Base-by-base conservation (phyloP, 2,329 filamentous ascomycete genomes). In the Aspergillus thermomutatus region DNA sequence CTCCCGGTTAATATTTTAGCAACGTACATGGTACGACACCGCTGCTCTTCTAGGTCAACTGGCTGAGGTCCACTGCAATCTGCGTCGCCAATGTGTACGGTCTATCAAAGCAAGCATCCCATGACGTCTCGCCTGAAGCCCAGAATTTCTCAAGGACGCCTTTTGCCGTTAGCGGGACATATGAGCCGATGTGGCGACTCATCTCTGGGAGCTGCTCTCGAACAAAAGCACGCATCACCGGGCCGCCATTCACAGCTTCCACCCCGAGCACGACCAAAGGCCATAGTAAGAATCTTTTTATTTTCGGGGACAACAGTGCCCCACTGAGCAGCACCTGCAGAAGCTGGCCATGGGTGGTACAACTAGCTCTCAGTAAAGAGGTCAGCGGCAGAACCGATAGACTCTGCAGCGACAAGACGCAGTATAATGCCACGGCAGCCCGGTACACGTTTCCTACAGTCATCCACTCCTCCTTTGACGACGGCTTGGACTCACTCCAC, bases 21-120 rank as follows among this genome's bases (percentile, higher is more conserved):
- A 17, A 19, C n/a, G n/a, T 19, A 41, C 37, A 31, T 31, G 28
- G 28, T 31, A 31, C 37, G 7, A 19, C 37, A 1, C 14, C 14
- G 37, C 9, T 41, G 37, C 37, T 9, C 37, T 19, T 9, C n/a
- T 19, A 19, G 37, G 14, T 6, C 37, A 41, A 41, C 17, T 8
- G 37, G 23, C 51, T 54, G 8, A 54, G 31, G 31, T 60, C 60
- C 10, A 60, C 52, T 19, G 57, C 55, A 9, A 41, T 19, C 52
- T 69, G 54, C 58, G 23, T 63, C 37, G 17, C 56, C 50, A 74
- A 69, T 2, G 62, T 62, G 49, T 73, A 73, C 26, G 69, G 67
- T 47, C 57, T 61, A 48, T 75, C 72, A 49, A 77, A 77, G 58
- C 75, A 78, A 37, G 57, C 62, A 63, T 77, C 74, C 74, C 75